These are phyloP conservation scores for Amoeboaphelidium occidentale DNA, from an alignment of 371 early-diverging fungal species.

Conservation along the genomic window DNA sequence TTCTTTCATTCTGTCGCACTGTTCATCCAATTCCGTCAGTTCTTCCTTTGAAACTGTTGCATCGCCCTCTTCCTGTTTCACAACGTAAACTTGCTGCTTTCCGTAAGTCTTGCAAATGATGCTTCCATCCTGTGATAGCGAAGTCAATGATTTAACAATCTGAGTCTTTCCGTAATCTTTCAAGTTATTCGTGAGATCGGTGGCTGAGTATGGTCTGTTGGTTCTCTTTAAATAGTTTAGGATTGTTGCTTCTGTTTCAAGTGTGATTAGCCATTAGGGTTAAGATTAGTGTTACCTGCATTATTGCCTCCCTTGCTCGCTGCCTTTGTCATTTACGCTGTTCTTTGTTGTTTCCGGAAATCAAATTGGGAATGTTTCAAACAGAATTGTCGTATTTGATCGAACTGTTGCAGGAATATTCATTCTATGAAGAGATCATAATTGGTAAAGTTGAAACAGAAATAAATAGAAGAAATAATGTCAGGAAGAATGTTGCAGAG, in stretches of 20 bases:
- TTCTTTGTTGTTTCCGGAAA: no score
- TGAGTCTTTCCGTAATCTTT: slow-evolving; percentile 11
- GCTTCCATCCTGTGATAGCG: background rate
- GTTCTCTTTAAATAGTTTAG: slow-evolving; percentile 15
- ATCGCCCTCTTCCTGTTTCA: slow-evolving; percentile 11
- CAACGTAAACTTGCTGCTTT: slow-evolving; percentile 21
- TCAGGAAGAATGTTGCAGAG: no score
- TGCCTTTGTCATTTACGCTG: no score
- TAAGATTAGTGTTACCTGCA: no score
- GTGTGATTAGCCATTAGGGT: no score
- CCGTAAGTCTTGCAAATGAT: slow-evolving; percentile 15
- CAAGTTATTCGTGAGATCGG: slow-evolving; percentile 25
- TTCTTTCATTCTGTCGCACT: background rate
- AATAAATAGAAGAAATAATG: no score
- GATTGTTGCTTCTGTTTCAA: slow-evolving; percentile 13
- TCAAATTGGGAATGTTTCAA: no score
- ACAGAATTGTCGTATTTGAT: no score
- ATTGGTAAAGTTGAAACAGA: no score
- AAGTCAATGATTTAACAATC: slow-evolving; percentile 1
- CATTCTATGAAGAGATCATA: no score
- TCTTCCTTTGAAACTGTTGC: background rate
- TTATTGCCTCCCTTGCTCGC: no score
- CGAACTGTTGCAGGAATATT: no score
- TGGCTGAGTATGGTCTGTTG: slow-evolving; percentile 26
- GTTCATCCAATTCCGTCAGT: background rate